phyloP scores from a whole-genome alignment of 352 stramenopile genomes.

The Phytopythium litorale region DNA sequence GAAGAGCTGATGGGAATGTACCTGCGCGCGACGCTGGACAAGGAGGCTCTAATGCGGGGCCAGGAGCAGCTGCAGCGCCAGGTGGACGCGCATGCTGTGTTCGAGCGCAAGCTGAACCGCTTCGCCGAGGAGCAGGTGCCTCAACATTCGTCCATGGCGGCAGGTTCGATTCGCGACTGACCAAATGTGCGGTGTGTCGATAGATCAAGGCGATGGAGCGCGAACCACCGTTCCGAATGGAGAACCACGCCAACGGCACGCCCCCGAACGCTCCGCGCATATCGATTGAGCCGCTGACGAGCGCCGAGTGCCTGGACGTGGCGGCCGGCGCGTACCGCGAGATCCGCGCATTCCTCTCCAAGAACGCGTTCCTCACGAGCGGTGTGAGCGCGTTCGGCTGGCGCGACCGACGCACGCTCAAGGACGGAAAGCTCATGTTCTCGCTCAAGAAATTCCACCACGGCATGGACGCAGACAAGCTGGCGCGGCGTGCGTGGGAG shows the following conservation, averaged over 20 bases:
- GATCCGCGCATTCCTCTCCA: slow-evolving; percentile 37
- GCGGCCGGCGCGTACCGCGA: slow-evolving; percentile 30
- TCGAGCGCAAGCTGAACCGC: slow-evolving; percentile 34
- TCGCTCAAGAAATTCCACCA: slow-evolving; percentile 52
- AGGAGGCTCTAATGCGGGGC: slow-evolving; percentile 44
- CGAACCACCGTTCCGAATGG: background rate
- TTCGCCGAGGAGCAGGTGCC: slow-evolving; percentile 25
- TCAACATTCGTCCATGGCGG: background rate
- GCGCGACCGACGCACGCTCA: slow-evolving; percentile 40
- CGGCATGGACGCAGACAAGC: slow-evolving; percentile 19
- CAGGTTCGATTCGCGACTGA: background rate
- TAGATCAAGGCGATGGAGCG: background rate
- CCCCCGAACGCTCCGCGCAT: background rate
- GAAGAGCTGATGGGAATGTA: slow-evolving; percentile 19
- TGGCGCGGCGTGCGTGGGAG: slow-evolving; percentile 31
- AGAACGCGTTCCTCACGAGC: slow-evolving; percentile 37
- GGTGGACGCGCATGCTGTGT: slow-evolving; percentile 33
- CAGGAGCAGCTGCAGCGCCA: slow-evolving; percentile 45
- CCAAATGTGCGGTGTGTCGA: slow-evolving; percentile 1
- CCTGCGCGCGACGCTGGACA: slow-evolving; percentile 40
- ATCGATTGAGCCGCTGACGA: slow-evolving; percentile 21
- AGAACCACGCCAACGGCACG: background rate
- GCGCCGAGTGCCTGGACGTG: slow-evolving; percentile 40
- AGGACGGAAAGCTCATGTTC: slow-evolving; percentile 44
- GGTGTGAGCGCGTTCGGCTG: slow-evolving; percentile 52